Evolutionary conservation across 1,284 basidiomycete genomes (phyloP).

Genomic region (Sanguinoderma infundibulare): DNA sequence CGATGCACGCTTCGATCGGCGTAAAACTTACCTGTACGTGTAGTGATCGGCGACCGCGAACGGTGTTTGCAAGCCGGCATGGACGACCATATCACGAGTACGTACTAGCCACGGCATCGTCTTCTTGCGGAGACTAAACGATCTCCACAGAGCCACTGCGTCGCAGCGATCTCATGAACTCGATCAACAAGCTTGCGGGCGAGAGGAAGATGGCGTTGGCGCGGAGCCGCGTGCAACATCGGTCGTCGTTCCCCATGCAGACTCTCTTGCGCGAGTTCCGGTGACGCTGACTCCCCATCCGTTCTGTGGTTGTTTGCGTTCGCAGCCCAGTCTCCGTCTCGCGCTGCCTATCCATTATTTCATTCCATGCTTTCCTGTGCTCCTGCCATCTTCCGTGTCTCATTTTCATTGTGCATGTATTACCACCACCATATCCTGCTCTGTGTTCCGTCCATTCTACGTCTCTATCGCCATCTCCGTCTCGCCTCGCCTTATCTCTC

Average conservation of each 20-base stretch:
- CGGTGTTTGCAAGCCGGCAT: conserved; percentile 92
- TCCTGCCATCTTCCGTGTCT: not conserved
- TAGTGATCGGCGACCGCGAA: conserved; percentile 96
- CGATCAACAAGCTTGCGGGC: conserved; percentile 74
- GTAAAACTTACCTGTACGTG: conserved; percentile 11
- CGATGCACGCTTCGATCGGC: not conserved
- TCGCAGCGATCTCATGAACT: conserved; percentile 74
- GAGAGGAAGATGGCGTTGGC: conserved; percentile 40
- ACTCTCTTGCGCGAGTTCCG: conserved; percentile 29
- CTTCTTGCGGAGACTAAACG: conserved; percentile 20
- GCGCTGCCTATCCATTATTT: not conserved
- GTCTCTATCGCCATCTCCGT: not conserved
- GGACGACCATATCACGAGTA: conserved; percentile 81
- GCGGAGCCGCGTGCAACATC: conserved; percentile 27
- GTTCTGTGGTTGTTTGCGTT: not conserved
- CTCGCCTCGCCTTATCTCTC: no score
- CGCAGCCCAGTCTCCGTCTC: not conserved
- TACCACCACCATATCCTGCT: conserved; percentile 22
- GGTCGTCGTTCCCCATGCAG: conserved; percentile 26
- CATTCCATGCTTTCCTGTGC: conserved; percentile 3
- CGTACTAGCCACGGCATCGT: conserved; percentile 31
- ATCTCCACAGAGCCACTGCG: conserved; percentile 66
- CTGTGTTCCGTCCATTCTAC: conserved; percentile 6
- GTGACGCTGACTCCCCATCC: conserved; percentile 16
- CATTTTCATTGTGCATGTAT: conserved; percentile 25